These are phyloP conservation scores for Dryas alaskensis DNA, from an alignment of 306 rosid genomes.

Conservation along the genomic window DNA sequence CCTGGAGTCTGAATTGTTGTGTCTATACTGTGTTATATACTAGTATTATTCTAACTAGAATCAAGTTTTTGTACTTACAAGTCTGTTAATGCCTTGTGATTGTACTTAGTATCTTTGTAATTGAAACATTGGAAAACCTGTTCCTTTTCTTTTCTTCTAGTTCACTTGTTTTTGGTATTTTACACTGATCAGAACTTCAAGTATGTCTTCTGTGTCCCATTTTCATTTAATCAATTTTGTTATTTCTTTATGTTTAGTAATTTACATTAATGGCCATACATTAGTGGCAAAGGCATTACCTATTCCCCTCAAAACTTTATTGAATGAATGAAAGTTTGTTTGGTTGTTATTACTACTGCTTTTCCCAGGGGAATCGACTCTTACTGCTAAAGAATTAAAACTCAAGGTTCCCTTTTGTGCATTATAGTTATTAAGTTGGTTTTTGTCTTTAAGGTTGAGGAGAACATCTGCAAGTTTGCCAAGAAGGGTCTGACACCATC, in stretches of 20 bases:
- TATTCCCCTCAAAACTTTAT: too few relatives aligned
- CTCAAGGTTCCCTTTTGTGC: background rate
- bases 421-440: background rate
- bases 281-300: background rate
- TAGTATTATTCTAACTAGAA: too few relatives aligned
- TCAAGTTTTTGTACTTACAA: background rate
- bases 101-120: background rate
- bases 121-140: background rate
- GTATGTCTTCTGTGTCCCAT: background rate
- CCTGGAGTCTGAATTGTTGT: background rate
- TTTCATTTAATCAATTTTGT: background rate
- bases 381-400: background rate
- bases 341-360: background rate
- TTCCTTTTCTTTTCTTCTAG: background rate
- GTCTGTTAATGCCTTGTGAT: background rate
- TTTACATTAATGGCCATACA: background rate
- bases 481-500: constrained; percentile 69
- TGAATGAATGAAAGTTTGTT: background rate
- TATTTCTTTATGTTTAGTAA: background rate
- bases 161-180: background rate
- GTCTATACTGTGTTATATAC: too few relatives aligned
- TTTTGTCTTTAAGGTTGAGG: background rate
- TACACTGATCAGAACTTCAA: background rate
- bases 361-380: background rate
- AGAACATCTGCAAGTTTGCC: constrained; percentile 64